phyloP scores from a whole-genome alignment of 1,284 basidiomycete species.

The Tilletia horrida region DNA sequence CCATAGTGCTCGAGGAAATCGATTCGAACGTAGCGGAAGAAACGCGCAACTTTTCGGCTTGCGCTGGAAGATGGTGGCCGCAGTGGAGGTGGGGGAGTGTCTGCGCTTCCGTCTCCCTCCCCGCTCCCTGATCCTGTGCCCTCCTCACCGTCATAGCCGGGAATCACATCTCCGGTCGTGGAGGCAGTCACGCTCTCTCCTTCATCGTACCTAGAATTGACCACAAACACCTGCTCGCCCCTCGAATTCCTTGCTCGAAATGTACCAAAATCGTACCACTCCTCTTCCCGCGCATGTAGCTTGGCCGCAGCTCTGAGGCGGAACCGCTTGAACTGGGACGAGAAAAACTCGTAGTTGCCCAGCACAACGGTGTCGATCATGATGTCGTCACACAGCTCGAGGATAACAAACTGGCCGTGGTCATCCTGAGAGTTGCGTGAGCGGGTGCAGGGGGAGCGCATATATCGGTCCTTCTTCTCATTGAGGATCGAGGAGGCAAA shows the following conservation, averaged over 20 bases:
- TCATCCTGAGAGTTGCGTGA: slow-evolving; percentile 37
- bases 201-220: slow-evolving; percentile 21
- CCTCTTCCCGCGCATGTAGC: slow-evolving; percentile 66
- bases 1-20: slow-evolving; percentile 93
- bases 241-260: slow-evolving; percentile 84
- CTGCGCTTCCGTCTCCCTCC: neutral
- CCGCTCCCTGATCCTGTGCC: neutral
- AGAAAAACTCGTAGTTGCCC: slow-evolving; percentile 97
- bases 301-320: slow-evolving; percentile 78
- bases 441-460: slow-evolving; percentile 83
- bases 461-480: slow-evolving; percentile 88
- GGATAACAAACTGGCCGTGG: slow-evolving; percentile 73
- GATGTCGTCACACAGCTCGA: slow-evolving; percentile 96
- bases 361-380: slow-evolving; percentile 91
- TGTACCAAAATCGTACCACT: slow-evolving; percentile 63
- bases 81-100: neutral
- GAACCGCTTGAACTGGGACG: slow-evolving; percentile 90
- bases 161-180: neutral
- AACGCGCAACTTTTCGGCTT: slow-evolving; percentile 21
- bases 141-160: slow-evolving; percentile 8
- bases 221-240: slow-evolving; percentile 71
- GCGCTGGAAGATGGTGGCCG: neutral
- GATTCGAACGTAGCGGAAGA: slow-evolving; percentile 77
- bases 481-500: slow-evolving; percentile 79
- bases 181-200: neutral